Evolutionary conservation across 495 filamentous ascomycete genomes (phyloP).

Genomic region (Pyronema omphalodes): DNA sequence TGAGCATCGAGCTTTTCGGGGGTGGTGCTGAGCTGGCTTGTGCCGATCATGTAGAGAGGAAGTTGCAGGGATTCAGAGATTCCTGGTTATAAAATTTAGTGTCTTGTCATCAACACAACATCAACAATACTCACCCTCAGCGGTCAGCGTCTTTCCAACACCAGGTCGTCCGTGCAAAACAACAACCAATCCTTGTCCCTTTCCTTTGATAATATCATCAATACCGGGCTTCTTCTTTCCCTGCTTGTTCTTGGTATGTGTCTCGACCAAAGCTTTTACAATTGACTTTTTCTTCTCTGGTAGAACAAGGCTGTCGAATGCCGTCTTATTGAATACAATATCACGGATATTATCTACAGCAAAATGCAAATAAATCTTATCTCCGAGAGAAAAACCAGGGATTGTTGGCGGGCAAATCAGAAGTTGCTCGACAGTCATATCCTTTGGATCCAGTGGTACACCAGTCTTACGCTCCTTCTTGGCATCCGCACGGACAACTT

Average conservation of each 20-base stretch:
- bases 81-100: no score
- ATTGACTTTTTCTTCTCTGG: constrained; percentile 60
- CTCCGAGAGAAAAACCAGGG: constrained; percentile 78
- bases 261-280: constrained; percentile 61
- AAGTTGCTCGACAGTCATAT: constrained; percentile 71
- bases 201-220: constrained; percentile 65
- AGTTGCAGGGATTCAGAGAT: constrained; percentile 52
- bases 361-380: constrained; percentile 87
- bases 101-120: no score
- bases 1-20: constrained; percentile 43
- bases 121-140: constrained; percentile 30
- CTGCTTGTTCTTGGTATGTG: constrained; percentile 49
- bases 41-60: constrained; percentile 53
- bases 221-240: constrained; percentile 43
- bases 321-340: constrained; percentile 65
- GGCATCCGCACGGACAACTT: constrained; percentile 34
- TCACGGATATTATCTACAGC: constrained; percentile 65
- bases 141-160: constrained; percentile 57
- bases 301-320: constrained; percentile 61
- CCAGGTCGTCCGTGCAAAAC: constrained; percentile 56
- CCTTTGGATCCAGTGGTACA: constrained; percentile 6
- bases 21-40: constrained; percentile 52
- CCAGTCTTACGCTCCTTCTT: constrained; percentile 25
- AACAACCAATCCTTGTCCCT: constrained; percentile 54
- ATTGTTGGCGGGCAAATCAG: constrained; percentile 80